phyloP scores from a whole-genome alignment of 139 green algal genomes.

The Choricystis sp. region DNA sequence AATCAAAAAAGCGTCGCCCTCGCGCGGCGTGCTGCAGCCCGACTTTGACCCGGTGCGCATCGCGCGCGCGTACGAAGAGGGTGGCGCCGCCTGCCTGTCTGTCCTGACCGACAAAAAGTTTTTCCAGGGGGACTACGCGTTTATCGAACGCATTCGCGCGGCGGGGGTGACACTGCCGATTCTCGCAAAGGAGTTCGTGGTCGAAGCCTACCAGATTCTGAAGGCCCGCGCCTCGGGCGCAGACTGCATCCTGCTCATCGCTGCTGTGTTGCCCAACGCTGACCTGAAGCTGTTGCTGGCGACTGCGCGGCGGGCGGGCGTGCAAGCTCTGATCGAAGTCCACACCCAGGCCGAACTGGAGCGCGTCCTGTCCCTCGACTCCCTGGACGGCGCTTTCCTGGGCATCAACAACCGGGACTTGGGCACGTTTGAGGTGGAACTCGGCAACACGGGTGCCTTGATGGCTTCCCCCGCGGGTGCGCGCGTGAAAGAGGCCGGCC shows the following conservation, averaged over 20 bases:
- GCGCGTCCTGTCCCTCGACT: slow-evolving; percentile 65
- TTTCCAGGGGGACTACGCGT: slow-evolving; percentile 78
- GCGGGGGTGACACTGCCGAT: slow-evolving; percentile 77
- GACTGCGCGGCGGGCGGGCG: slow-evolving; percentile 36
- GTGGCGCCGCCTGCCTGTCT: slow-evolving; percentile 85
- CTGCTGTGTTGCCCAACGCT: slow-evolving; percentile 85
- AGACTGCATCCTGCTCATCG: slow-evolving; percentile 93
- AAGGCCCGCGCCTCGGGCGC: slow-evolving; percentile 56
- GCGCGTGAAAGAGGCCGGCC: slow-evolving; percentile 46
- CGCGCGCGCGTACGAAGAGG: slow-evolving; percentile 77
- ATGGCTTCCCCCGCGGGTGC: slow-evolving; percentile 62
- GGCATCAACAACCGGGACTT: slow-evolving; percentile 99
- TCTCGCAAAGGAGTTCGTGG: slow-evolving; percentile 99
- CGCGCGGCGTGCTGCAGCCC: slow-evolving; percentile 83
- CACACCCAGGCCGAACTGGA: slow-evolving; percentile 83
- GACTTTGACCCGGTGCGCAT: slow-evolving; percentile 90
- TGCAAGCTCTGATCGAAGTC: slow-evolving; percentile 69
- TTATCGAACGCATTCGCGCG: slow-evolving; percentile 49
- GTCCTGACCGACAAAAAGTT: slow-evolving; percentile 95
- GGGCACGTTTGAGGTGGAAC: slow-evolving; percentile 87
- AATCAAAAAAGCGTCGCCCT: slow-evolving; percentile 96
- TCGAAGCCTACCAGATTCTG: slow-evolving; percentile 81
- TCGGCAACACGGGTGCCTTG: slow-evolving; percentile 62
- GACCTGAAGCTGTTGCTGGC: slow-evolving; percentile 88
- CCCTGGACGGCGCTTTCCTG: slow-evolving; percentile 65